These are phyloP conservation scores for Bolboschoenoplectus hybrid DNA, from an alignment of 202 grass and related monocot species.

Conservation along the genomic window DNA sequence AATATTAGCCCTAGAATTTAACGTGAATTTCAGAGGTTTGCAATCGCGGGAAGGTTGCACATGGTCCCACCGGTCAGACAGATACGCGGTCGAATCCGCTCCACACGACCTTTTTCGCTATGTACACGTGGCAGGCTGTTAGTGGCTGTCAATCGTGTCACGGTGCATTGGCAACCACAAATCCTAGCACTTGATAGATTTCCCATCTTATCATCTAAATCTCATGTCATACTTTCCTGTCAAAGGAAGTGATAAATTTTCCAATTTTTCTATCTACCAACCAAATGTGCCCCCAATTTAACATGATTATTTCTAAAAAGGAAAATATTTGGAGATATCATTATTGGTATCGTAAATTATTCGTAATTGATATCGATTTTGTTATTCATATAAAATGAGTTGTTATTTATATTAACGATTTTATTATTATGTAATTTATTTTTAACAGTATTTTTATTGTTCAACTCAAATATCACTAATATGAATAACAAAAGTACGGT, in stretches of 20 bases:
- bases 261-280: background rate
- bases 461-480: no score
- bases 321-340: no score
- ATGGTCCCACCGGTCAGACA: background rate
- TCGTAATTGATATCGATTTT: no score
- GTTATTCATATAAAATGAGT: no score
- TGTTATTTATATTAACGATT: no score
- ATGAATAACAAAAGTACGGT: no score
- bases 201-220: constrained; percentile 23
- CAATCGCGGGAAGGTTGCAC: background rate
- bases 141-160: constrained; percentile 29
- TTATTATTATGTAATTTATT: no score
- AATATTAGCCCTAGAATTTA: background rate
- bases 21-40: background rate
- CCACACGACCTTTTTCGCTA: background rate
- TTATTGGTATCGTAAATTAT: no score
- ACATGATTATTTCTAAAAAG: no score
- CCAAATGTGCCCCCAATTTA: no score
- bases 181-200: constrained; percentile 15
- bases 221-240: background rate
- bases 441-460: no score
- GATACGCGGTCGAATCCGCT: background rate
- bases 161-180: constrained; percentile 46
- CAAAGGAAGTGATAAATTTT: background rate
- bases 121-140: constrained; percentile 38